Percentiles rank a stretch among this genome's conserved stretches.
Conservation (phyloP, 805 yeast species). For the Monosporozyma yasuniensis region DNA sequence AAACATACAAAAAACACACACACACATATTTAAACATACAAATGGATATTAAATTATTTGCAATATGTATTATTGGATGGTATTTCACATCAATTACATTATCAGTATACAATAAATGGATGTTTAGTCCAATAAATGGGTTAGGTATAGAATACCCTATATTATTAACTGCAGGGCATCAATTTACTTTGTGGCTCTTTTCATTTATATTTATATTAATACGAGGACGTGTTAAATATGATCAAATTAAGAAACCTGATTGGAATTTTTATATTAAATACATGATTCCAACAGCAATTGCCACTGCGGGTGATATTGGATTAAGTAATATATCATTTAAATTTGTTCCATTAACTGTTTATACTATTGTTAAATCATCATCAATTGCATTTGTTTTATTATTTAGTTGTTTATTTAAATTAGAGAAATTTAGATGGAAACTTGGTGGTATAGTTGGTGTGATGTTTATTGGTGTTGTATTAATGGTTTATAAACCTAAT, state of each 20-base stretch:
- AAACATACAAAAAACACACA: not conserved
- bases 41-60: conserved; percentile 2
- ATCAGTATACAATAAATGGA: conserved; percentile 89
- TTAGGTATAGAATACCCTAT: conserved; percentile 78
- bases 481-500: conserved; percentile 65
- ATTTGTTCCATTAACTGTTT: conserved; percentile 70
- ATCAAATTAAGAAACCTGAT: conserved; percentile 8
- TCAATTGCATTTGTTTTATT: conserved; percentile 79
- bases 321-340: conserved; percentile 77
- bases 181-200: conserved; percentile 53
- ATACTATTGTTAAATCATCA: conserved; percentile 89
- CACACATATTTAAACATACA: not conserved
- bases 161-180: conserved; percentile 78
- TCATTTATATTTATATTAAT: conserved; percentile 34
- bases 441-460: conserved; percentile 59
- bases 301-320: conserved; percentile 91
- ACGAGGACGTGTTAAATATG: conserved; percentile 2
- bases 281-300: conserved; percentile 76
- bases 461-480: conserved; percentile 75
- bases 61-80: conserved; percentile 43
- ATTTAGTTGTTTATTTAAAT: conserved; percentile 73
- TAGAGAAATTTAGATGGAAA: conserved; percentile 66
- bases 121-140: conserved; percentile 67
- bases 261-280: conserved; percentile 39
- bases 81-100: conserved; percentile 59